Conservation (phyloP, 768 basidiomycete species). For the Kwoniella bestiolae region DNA sequence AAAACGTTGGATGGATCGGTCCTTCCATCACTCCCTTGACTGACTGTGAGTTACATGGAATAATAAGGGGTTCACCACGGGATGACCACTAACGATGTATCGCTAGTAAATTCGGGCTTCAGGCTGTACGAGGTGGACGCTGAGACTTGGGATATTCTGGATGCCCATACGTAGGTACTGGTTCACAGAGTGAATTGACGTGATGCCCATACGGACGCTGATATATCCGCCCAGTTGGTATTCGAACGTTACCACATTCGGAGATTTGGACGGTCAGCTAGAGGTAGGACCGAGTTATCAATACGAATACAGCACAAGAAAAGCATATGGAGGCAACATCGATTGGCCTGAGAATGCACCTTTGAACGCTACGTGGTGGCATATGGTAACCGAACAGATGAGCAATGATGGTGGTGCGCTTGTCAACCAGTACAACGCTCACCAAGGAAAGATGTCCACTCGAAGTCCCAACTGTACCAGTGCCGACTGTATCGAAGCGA, state of each 20-base stretch:
- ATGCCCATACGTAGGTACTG: slow-evolving; percentile 71
- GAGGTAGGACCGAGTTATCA: slow-evolving; percentile 67
- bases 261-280: slow-evolving; percentile 65
- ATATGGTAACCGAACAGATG: slow-evolving; percentile 64
- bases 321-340: slow-evolving; percentile 67
- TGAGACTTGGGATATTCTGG: slow-evolving; percentile 77
- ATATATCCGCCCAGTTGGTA: slow-evolving; percentile 63
- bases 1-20: slow-evolving; percentile 66
- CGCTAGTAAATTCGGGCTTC: slow-evolving; percentile 73
- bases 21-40: slow-evolving; percentile 69
- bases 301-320: slow-evolving; percentile 73
- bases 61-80: background rate
- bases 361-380: slow-evolving; percentile 83
- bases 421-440: slow-evolving; percentile 67
- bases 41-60: slow-evolving; percentile 17
- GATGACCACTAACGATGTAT: slow-evolving; percentile 58
- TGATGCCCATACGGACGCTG: too few species aligned
- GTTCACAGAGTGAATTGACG: background rate
- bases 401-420: slow-evolving; percentile 58
- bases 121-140: slow-evolving; percentile 74
- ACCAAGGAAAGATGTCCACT: slow-evolving; percentile 73
- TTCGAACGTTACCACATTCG: slow-evolving; percentile 67
- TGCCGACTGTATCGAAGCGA: slow-evolving; percentile 66
- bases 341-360: slow-evolving; percentile 69
- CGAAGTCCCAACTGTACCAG: slow-evolving; percentile 65